phyloP scores from a whole-genome alignment of 495 filamentous ascomycete species.

The Annulohypoxylon stygium region DNA sequence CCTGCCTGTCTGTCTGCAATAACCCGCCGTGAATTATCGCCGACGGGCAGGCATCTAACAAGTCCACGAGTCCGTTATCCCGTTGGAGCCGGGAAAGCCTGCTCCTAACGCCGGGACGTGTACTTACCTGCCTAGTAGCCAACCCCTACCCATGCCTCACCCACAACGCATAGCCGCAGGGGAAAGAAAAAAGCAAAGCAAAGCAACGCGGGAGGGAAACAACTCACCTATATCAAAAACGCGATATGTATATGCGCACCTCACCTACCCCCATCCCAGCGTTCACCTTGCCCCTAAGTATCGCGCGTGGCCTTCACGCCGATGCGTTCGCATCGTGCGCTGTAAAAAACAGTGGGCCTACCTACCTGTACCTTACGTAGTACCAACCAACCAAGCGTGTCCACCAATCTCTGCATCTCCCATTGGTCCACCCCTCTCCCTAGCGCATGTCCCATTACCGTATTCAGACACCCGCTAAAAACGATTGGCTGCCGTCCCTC shows the following conservation, averaged over 20 bases:
- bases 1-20: no score
- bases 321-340: constrained; percentile 5
- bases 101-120: constrained; percentile 9
- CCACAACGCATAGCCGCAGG: background rate
- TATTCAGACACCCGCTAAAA: constrained; percentile 35
- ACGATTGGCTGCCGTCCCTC: constrained; percentile 3
- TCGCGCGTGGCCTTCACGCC: constrained; percentile 34
- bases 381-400: no score
- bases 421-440: background rate
- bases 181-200: background rate
- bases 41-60: background rate
- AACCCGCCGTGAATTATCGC: background rate
- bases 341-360: background rate
- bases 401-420: no score
- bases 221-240: background rate
- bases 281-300: background rate
- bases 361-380: background rate
- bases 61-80: background rate
- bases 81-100: constrained; percentile 21
- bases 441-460: constrained; percentile 37
- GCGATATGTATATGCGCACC: background rate
- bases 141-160: background rate
- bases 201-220: background rate
- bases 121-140: background rate
- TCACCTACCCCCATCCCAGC: background rate